phyloP scores from a whole-genome alignment of 495 filamentous ascomycete species.

The Hypoxylon intermedium region DNA sequence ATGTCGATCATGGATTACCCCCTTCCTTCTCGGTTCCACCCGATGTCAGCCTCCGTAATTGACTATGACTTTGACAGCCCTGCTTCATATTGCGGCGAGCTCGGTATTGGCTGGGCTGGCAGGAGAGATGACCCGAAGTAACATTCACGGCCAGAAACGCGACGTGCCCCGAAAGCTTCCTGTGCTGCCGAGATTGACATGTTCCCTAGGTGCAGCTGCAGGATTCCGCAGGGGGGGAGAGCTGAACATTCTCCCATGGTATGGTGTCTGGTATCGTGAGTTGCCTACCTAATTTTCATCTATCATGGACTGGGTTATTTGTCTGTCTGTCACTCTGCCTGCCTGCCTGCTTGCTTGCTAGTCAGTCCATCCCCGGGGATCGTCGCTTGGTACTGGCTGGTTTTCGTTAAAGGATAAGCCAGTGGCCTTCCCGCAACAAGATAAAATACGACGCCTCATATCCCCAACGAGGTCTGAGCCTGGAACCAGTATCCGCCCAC shows the following conservation, averaged over 20 bases:
- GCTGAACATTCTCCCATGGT: constrained; percentile 24
- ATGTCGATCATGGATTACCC: constrained; percentile 30
- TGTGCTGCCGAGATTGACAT: constrained; percentile 31
- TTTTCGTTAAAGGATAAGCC: constrained; percentile 12
- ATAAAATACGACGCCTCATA: constrained; percentile 12
- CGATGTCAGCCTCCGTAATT: constrained; percentile 32
- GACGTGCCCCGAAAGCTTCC: constrained; percentile 25
- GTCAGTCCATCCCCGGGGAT: constrained; percentile 27
- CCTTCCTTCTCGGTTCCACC: constrained; percentile 30
- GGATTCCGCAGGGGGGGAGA: constrained; percentile 19
- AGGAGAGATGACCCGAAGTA: constrained; percentile 25
- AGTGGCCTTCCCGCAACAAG: constrained; percentile 3
- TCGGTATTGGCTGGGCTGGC: constrained; percentile 27
- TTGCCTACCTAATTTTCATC: constrained; percentile 17
- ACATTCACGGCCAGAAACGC: constrained; percentile 19
- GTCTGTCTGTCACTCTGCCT: constrained; percentile 3
- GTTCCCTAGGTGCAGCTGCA: constrained; percentile 20
- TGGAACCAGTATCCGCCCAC: constrained; percentile 28
- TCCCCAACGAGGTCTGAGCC: constrained; percentile 14
- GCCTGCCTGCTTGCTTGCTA: too few species aligned
- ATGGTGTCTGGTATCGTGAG: constrained; percentile 4
- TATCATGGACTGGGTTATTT: constrained; percentile 11
- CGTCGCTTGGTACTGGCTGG: constrained; percentile 15
- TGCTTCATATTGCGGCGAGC: constrained; percentile 26
- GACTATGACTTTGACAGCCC: constrained; percentile 15